Conservation (phyloP, 805 yeast genomes). For the Lipomyces mesembrius region DNA sequence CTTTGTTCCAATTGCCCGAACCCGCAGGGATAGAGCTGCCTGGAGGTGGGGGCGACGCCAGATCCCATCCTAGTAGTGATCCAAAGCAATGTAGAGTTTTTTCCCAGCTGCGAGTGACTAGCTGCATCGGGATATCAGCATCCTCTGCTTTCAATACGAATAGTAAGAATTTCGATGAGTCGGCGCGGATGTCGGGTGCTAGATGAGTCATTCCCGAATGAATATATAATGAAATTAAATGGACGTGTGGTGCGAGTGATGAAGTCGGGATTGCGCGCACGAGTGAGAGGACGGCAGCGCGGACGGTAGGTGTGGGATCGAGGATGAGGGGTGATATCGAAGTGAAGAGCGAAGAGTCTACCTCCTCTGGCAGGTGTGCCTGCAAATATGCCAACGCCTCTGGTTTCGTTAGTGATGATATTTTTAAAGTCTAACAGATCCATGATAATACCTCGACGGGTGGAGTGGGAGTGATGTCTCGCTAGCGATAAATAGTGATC, state of each 20-base stretch:
- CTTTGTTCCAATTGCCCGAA: slow-evolving; percentile 12
- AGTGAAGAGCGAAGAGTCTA: slow-evolving; percentile 56
- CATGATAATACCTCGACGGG: slow-evolving; percentile 60
- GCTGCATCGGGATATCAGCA: slow-evolving; percentile 49
- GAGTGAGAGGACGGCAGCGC: slow-evolving; percentile 60
- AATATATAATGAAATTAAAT: slow-evolving; percentile 62
- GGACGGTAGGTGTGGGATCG: slow-evolving; percentile 69
- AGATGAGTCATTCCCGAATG: slow-evolving; percentile 95
- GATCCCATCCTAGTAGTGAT: slow-evolving; percentile 72
- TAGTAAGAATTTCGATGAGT: slow-evolving; percentile 69
- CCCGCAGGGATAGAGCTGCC: background rate
- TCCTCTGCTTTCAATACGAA: slow-evolving; percentile 55
- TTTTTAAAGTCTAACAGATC: background rate
- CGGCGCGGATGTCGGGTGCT: slow-evolving; percentile 71
- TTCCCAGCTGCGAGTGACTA: slow-evolving; percentile 67
- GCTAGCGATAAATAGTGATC: slow-evolving; percentile 69
- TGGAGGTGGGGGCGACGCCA: slow-evolving; percentile 3
- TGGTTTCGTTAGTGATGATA: background rate
- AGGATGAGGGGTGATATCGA: slow-evolving; percentile 65
- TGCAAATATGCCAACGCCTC: slow-evolving; percentile 60
- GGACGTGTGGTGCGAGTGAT: slow-evolving; percentile 45
- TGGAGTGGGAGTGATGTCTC: slow-evolving; percentile 71
- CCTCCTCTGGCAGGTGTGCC: slow-evolving; percentile 26
- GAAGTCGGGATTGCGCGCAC: slow-evolving; percentile 38
- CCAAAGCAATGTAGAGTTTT: slow-evolving; percentile 70